These are phyloP conservation scores for Mallotus japonicus DNA, from an alignment of 441 rosid genomes.

Conservation along the genomic window DNA sequence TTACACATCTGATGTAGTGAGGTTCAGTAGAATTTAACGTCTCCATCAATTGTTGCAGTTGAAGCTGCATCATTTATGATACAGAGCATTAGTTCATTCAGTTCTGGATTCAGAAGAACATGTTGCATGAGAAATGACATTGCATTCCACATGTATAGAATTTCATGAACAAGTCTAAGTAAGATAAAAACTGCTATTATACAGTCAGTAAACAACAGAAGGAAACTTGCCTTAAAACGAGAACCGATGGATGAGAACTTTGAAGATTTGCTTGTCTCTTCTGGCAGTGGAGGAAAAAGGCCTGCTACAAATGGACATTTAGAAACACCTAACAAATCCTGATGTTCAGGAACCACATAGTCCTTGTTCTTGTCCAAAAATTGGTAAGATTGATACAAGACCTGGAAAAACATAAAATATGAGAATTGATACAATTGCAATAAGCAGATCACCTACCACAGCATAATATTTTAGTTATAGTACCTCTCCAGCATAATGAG, in stretches of 20 bases:
- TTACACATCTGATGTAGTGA: constrained; percentile 96
- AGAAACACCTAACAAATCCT: constrained; percentile 78
- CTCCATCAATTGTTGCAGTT: constrained; percentile 87
- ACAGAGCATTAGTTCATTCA: constrained; percentile 24
- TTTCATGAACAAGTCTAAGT: not conserved
- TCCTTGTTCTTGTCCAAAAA: constrained; percentile 99
- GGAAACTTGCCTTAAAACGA: constrained; percentile 76
- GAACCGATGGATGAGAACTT: constrained; percentile 97
- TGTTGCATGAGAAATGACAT: constrained; percentile 7
- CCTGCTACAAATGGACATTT: constrained; percentile 84
- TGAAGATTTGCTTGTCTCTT: constrained; percentile 87
- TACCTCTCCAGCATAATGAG: constrained; percentile 99
- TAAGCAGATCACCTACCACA: not conserved
- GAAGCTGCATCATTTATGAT: constrained; percentile 63
- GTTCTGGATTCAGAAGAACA: constrained; percentile 18
- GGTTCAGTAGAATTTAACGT: constrained; percentile 96
- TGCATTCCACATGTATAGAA: not conserved
- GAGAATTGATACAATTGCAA: not conserved
- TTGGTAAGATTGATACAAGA: constrained; percentile 84
- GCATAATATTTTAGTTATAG: constrained; percentile 1
- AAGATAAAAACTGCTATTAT: not conserved
- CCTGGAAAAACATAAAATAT: constrained; percentile 44
- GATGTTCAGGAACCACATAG: constrained; percentile 95
- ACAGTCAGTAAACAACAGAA: constrained; percentile 18
- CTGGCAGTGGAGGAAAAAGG: constrained; percentile 89